phyloP scores from a whole-genome alignment of 495 filamentous ascomycete species.

The Melanomma pulvis-pyrius region DNA sequence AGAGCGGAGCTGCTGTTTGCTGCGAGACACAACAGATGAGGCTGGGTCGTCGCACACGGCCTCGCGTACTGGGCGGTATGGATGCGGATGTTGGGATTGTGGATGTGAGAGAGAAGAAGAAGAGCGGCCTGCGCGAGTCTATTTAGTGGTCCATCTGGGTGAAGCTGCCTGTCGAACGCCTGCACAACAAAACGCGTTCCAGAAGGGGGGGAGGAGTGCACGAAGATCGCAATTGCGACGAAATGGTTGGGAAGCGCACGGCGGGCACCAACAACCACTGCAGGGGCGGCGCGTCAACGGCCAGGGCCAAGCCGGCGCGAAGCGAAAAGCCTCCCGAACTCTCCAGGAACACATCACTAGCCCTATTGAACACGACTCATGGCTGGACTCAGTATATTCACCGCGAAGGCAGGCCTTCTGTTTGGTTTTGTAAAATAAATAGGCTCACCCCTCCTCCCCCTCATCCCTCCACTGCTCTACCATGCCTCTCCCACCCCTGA shows the following conservation, averaged over 20 bases:
- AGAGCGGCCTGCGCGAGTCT: neutral
- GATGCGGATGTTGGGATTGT: neutral
- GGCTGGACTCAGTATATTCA: too few relatives aligned
- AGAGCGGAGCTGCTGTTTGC: neutral
- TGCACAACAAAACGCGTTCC: neutral
- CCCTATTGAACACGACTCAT: too few relatives aligned
- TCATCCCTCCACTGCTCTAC: constrained; percentile 29
- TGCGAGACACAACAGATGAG: neutral
- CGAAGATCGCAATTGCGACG: neutral
- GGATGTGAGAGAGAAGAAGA: neutral
- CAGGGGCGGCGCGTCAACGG: neutral
- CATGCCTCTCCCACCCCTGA: constrained; percentile 25
- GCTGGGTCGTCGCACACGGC: neutral
- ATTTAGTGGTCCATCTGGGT: neutral
- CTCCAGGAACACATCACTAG: neutral
- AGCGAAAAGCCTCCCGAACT: neutral
- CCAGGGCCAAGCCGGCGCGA: neutral
- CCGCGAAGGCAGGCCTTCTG: too few relatives aligned
- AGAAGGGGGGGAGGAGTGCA: neutral
- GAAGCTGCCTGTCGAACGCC: neutral
- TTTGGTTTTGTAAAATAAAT: too few relatives aligned
- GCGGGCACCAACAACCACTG: neutral
- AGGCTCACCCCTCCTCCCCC: too few relatives aligned
- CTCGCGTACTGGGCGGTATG: neutral
- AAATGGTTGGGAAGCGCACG: neutral